These are phyloP conservation scores for Rossbeevera mucosa DNA, from an alignment of 768 basidiomycete species.

Conservation along the genomic window DNA sequence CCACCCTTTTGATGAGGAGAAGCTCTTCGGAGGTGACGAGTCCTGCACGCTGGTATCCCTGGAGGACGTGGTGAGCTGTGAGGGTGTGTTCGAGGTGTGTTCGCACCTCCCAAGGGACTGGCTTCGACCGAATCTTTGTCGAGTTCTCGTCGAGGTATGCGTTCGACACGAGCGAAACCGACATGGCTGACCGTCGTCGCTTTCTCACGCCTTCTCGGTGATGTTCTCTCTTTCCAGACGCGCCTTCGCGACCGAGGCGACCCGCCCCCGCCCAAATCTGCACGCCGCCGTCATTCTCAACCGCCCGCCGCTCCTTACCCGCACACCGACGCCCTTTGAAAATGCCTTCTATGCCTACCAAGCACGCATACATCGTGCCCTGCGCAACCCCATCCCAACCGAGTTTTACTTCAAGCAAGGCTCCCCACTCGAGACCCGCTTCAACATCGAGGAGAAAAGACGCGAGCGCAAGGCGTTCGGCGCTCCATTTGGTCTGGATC, in stretches of 20 bases:
- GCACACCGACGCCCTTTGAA: slow-evolving; percentile 70
- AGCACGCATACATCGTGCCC: slow-evolving; percentile 72
- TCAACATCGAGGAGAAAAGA: slow-evolving; percentile 67
- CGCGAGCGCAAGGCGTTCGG: slow-evolving; percentile 77
- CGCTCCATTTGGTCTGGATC: slow-evolving; percentile 45
- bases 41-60: slow-evolving; percentile 95
- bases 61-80: slow-evolving; percentile 12
- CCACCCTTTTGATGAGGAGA: slow-evolving; percentile 82
- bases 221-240: slow-evolving; percentile 27
- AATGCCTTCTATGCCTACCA: slow-evolving; percentile 81
- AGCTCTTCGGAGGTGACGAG: slow-evolving; percentile 87
- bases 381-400: slow-evolving; percentile 83
- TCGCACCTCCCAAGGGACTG: slow-evolving; percentile 93
- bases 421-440: slow-evolving; percentile 76
- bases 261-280: slow-evolving; percentile 34
- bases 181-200: slow-evolving; percentile 44
- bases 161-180: slow-evolving; percentile 73
- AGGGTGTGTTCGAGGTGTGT: background rate
- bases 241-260: slow-evolving; percentile 41
- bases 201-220: slow-evolving; percentile 36
- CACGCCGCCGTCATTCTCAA: slow-evolving; percentile 70
- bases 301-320: slow-evolving; percentile 71
- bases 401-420: slow-evolving; percentile 95
- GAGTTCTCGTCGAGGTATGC: slow-evolving; percentile 83
- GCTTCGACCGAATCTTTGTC: slow-evolving; percentile 82